Evolutionary conservation across 352 stramenopile species (phyloP).

Genomic region (Blastocystis sp.): DNA sequence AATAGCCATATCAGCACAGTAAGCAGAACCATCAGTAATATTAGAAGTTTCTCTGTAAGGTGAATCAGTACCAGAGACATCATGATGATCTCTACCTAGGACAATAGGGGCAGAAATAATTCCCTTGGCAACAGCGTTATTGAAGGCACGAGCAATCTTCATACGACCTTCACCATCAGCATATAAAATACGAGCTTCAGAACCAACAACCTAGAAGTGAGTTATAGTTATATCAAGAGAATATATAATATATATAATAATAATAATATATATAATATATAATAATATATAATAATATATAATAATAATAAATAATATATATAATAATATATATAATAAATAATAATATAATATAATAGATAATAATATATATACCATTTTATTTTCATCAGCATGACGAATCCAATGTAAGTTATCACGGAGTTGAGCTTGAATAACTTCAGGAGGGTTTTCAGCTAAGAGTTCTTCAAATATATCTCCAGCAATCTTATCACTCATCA

Average conservation of each 20-base stretch:
- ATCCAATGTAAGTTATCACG: constrained; percentile 64
- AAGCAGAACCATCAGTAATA: constrained; percentile 59
- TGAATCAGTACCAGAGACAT: constrained; percentile 62
- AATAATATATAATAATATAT: no score
- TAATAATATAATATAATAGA: no score
- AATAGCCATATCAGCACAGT: constrained; percentile 64
- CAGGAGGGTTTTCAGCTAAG: constrained; percentile 41
- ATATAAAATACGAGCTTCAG: constrained; percentile 65
- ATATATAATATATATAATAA: no score
- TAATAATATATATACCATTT: no score
- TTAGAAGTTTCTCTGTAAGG: constrained; percentile 67
- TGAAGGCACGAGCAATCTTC: constrained; percentile 59
- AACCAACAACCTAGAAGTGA: no score
- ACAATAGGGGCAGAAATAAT: constrained; percentile 56
- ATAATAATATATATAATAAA: no score
- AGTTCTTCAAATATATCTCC: constrained; percentile 53
- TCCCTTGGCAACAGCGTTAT: constrained; percentile 53
- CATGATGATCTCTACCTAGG: constrained; percentile 62
- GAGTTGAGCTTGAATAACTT: constrained; percentile 45
- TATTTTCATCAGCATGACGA: constrained; percentile 56
- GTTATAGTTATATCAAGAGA: no score
- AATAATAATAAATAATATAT: no score
- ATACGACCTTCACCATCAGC: constrained; percentile 55
- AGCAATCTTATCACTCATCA: constrained; percentile 57
- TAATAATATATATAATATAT: no score